A percentile compares a stretch with the other conserved stretches of the same genome.
These are phyloP conservation scores for Xylaria arbuscula DNA, from an alignment of 2,329 filamentous ascomycete species.

Conservation along the genomic window DNA sequence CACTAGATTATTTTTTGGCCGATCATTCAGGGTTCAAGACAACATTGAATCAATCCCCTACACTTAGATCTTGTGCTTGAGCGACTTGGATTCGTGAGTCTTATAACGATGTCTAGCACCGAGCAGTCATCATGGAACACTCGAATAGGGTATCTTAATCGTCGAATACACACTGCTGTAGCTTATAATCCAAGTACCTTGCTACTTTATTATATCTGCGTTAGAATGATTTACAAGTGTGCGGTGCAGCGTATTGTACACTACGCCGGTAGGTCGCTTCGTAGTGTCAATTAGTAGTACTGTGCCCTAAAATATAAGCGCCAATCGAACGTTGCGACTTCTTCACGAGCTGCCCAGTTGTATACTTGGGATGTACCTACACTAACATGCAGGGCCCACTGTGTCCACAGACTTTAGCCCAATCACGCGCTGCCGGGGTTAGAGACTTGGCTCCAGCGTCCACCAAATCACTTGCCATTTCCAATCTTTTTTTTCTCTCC, in stretches of 20 bases:
- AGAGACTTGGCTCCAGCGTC: constrained; percentile 7
- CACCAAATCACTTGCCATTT: constrained; percentile 43
- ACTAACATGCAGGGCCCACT: constrained; percentile 6
- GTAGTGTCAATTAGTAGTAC: neutral
- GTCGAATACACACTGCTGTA: neutral
- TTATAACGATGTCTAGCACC: neutral
- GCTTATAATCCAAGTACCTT: neutral
- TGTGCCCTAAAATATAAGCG: neutral
- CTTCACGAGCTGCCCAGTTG: constrained; percentile 2
- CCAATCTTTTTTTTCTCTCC: constrained; percentile 35
- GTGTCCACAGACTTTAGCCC: constrained; percentile 10
- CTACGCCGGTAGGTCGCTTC: neutral
- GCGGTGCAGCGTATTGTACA: neutral
- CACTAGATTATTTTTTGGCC: neutral
- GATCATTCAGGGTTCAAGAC: constrained; percentile 1
- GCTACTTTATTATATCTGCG: neutral
- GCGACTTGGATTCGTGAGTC: neutral
- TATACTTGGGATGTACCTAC: neutral
- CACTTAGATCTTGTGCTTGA: constrained; percentile 1
- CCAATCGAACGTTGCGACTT: constrained; percentile 8
- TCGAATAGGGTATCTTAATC: no score
- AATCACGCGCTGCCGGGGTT: constrained; percentile 8
- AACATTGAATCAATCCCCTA: neutral
- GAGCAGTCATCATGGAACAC: no score
- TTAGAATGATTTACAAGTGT: neutral